These are phyloP conservation scores for Polyplosphaeria fusca DNA, from an alignment of 495 filamentous ascomycete genomes.

Conservation along the genomic window DNA sequence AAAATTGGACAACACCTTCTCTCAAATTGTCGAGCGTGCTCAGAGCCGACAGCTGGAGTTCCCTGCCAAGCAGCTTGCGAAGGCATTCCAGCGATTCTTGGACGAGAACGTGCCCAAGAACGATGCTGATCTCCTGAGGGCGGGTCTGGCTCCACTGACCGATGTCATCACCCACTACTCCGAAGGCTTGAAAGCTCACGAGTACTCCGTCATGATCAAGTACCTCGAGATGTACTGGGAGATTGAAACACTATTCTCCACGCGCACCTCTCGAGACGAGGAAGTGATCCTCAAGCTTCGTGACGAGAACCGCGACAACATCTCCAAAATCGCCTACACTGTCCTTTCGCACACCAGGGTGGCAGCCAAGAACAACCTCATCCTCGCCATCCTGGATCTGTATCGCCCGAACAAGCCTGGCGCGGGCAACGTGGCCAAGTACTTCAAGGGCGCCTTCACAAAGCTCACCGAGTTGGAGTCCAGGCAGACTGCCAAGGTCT, in stretches of 20 bases:
- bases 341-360: constrained; percentile 93
- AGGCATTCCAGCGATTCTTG: constrained; percentile 80
- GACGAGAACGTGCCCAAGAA: constrained; percentile 74
- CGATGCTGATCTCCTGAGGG: constrained; percentile 68
- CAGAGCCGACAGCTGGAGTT: constrained; percentile 77
- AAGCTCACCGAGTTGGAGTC: constrained; percentile 90
- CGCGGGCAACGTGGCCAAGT: constrained; percentile 79
- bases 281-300: constrained; percentile 91
- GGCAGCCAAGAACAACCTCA: constrained; percentile 88
- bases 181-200: constrained; percentile 87
- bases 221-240: constrained; percentile 76
- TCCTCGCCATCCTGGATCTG: constrained; percentile 87
- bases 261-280: constrained; percentile 80
- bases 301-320: constrained; percentile 93
- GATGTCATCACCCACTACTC: constrained; percentile 78
- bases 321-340: constrained; percentile 73
- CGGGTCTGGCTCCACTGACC: constrained; percentile 71
- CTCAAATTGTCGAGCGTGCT: constrained; percentile 79
- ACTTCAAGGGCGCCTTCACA: constrained; percentile 78
- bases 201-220: constrained; percentile 75
- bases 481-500: constrained; percentile 87
- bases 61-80: constrained; percentile 81
- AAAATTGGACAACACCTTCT: constrained; percentile 78
- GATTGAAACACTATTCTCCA: constrained; percentile 83
- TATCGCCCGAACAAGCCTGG: constrained; percentile 93